These are phyloP conservation scores for Penicillium tannophilum DNA, from an alignment of 495 filamentous ascomycete species.

Conservation along the genomic window DNA sequence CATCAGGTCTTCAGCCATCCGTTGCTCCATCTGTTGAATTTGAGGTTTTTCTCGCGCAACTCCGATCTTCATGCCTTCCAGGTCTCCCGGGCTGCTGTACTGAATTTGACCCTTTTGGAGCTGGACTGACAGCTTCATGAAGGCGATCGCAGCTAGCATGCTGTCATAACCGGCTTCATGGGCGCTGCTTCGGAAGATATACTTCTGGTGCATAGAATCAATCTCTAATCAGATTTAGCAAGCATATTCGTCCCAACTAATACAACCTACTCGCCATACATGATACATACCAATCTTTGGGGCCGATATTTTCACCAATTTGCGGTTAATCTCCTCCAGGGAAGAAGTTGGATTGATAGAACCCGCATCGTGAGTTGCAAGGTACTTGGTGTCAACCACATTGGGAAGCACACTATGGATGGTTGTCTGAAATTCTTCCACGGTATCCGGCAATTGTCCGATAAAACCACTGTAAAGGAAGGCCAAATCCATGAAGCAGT, in stretches of 20 bases:
- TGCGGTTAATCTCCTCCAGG: slow-evolving; percentile 51
- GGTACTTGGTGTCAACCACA: slow-evolving; percentile 78
- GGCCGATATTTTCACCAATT: slow-evolving; percentile 34
- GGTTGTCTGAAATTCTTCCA: slow-evolving; percentile 59
- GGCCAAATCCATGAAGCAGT: slow-evolving; percentile 72
- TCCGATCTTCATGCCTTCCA: background rate
- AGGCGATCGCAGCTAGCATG: slow-evolving; percentile 65
- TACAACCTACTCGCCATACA: background rate
- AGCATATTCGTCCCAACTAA: background rate
- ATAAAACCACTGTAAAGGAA: slow-evolving; percentile 73
- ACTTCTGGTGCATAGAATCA: slow-evolving; percentile 50
- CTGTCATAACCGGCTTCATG: slow-evolving; percentile 80
- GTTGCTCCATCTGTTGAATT: background rate
- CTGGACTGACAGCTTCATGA: slow-evolving; percentile 60
- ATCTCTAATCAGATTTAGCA: slow-evolving; percentile 19
- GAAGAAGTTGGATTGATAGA: slow-evolving; percentile 53
- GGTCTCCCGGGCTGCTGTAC: background rate
- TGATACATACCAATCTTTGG: slow-evolving; percentile 50
- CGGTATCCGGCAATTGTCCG: slow-evolving; percentile 60
- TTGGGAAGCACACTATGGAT: slow-evolving; percentile 64
- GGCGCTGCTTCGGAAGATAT: slow-evolving; percentile 38
- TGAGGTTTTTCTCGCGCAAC: background rate
- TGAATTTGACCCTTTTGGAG: slow-evolving; percentile 33
- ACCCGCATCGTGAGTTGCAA: slow-evolving; percentile 60
- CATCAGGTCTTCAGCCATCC: background rate